phyloP scores from a whole-genome alignment of 2,329 filamentous ascomycete genomes.

The Dactylellina cionopaga region DNA sequence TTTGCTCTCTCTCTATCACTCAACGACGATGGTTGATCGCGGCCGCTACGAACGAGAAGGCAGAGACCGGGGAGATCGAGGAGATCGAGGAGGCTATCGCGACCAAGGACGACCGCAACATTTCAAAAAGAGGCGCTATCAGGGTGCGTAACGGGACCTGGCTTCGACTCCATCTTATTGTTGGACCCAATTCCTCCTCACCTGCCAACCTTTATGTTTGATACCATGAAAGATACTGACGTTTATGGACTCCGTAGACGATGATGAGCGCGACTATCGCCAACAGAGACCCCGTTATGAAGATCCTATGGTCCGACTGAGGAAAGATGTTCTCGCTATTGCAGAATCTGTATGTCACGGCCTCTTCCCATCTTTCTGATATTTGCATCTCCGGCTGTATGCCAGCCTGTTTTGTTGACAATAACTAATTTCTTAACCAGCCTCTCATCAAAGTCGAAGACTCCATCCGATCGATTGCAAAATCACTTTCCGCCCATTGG shows the following conservation, averaged over 20 bases:
- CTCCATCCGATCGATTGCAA: conserved; percentile 78
- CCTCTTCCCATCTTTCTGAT: not conserved
- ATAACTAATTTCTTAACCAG: conserved; percentile 54
- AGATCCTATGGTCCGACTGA: conserved; percentile 77
- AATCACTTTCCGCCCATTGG: conserved; percentile 80
- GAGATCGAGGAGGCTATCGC: conserved; percentile 45
- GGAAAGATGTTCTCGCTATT: conserved; percentile 80
- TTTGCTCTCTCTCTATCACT: not conserved
- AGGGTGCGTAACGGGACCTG: conserved; percentile 31
- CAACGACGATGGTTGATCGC: conserved; percentile 47
- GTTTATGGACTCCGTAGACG: conserved; percentile 64
- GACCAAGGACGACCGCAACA: conserved; percentile 44
- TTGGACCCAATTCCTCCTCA: conserved; percentile 4
- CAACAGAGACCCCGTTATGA: conserved; percentile 71
- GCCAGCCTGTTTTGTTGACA: not conserved
- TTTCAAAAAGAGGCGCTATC: conserved; percentile 51
- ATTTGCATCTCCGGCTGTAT: not conserved
- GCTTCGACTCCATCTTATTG: conserved; percentile 1
- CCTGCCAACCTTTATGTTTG: not conserved
- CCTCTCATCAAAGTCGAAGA: conserved; percentile 81
- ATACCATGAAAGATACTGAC: conserved; percentile 7
- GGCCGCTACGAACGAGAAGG: conserved; percentile 48
- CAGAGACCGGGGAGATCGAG: conserved; percentile 41
- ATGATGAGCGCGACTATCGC: conserved; percentile 70
- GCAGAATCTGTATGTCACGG: conserved; percentile 73